Percentiles rank a stretch among this genome's conserved stretches.
phyloP scores from a whole-genome alignment of 371 early-diverging fungal species.

The Dinochytrium kinnereticum region DNA sequence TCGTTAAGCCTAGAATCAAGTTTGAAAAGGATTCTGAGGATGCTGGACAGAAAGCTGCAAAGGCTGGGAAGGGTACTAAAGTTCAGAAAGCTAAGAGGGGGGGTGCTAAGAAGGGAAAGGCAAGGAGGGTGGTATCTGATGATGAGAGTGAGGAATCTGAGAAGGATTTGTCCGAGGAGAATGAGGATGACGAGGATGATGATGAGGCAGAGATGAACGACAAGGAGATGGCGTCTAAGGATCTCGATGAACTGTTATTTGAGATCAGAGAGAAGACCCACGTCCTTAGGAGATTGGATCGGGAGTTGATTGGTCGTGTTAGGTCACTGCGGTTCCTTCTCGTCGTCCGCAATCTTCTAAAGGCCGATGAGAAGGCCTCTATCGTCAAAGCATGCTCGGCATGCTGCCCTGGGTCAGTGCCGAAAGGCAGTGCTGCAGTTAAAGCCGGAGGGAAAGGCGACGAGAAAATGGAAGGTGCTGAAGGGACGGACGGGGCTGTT shows the following conservation, averaged over 20 bases:
- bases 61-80: neutral
- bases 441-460: neutral
- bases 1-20: neutral
- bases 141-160: conserved; percentile 11
- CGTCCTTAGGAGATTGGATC: conserved; percentile 28
- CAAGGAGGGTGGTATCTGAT: neutral
- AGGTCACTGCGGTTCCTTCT: conserved; percentile 46
- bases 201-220: conserved; percentile 1
- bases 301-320: conserved; percentile 41
- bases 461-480: neutral
- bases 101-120: conserved; percentile 16
- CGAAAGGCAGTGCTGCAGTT: too few relatives aligned
- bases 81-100: conserved; percentile 1
- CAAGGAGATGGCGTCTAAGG: neutral
- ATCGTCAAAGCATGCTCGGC: conserved; percentile 3
- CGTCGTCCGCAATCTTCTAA: conserved; percentile 37
- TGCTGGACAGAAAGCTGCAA: neutral
- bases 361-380: neutral
- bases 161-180: neutral
- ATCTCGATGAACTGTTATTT: conserved; percentile 31
- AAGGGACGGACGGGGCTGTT: neutral
- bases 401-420: conserved; percentile 22
- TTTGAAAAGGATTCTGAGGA: neutral
- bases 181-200: conserved; percentile 12
- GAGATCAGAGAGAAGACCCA: conserved; percentile 38